Base-by-base conservation (phyloP, 805 yeast genomes). In the Saccharomycopsis olivae region DNA sequence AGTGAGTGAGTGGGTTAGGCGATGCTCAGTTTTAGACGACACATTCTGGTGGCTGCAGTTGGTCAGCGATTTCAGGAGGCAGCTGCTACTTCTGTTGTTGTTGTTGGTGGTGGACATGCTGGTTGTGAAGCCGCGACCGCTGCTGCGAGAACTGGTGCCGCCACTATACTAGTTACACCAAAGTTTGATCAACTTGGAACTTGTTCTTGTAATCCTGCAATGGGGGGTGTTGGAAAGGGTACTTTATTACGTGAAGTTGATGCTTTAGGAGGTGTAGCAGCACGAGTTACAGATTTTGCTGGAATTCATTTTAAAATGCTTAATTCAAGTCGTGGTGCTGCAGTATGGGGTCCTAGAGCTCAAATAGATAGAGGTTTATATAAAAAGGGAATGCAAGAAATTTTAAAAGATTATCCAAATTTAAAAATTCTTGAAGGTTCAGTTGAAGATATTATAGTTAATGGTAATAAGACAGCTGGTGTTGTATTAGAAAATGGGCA, bases 141-240 rank as follows among this genome's bases (percentile, higher is more conserved):
- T 0, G 68, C 95, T 1, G 95, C 97, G 1, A 66, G 99, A 47
- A 55, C 83, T 1, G 96, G 96, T 0, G 70, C 79, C 1, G 46
- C 53, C 3, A 80, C 95, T 0, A 63, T 78, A 2, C 63, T 92
- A 20, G 66, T 92, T 2, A 88, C 98, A 0, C 97, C 95, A 1
- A 70, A 66, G 34, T 53, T 75, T 25, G 55, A 65, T 21, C 83
- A 85, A 53, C 77, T 92, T 11, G 99, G 99, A 0, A 82, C 94
- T 0, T 92, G 96, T 16, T 86, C 96, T 1, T 92, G 99, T 58
- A 92, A 92, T 56, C 99, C 99, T 8, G 87, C 84, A 32, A 84
- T 87, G 80, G 99, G 98, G 28, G 99, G 99, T 47, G 88, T 92
- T 40, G 99, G 98, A 1, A 92, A 92, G 54, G 99, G 98, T 13